A percentile compares a stretch with the other conserved stretches of the same genome.
Conservation (phyloP, 768 basidiomycete species). For the Suillus paluster region DNA sequence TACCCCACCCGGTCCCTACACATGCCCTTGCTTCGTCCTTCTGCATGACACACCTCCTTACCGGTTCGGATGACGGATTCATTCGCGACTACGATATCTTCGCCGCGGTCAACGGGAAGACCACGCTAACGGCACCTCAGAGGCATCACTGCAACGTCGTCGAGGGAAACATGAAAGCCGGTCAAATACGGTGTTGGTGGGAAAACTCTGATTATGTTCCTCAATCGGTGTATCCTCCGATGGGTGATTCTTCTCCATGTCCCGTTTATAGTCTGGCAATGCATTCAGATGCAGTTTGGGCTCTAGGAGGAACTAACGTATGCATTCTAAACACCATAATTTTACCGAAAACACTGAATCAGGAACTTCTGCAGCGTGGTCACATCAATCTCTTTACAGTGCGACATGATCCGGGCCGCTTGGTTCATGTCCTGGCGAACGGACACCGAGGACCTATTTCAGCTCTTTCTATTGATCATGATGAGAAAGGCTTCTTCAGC, state of each 20-base stretch:
- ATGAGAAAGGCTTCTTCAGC: constrained; percentile 86
- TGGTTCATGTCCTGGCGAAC: constrained; percentile 65
- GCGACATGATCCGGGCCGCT: constrained; percentile 87
- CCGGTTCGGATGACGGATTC: constrained; percentile 93
- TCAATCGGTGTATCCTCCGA: constrained; percentile 34
- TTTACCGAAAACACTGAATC: constrained; percentile 11
- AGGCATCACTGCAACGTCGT: constrained; percentile 88
- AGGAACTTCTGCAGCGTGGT: constrained; percentile 62
- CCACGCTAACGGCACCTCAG: constrained; percentile 86
- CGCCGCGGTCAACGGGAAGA: constrained; percentile 84
- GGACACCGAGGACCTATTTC: constrained; percentile 86
- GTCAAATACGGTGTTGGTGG: constrained; percentile 90
- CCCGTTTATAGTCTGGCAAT: constrained; percentile 91
- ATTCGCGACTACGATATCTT: constrained; percentile 94
- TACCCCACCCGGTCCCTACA: constrained; percentile 87
- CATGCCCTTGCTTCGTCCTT: constrained; percentile 86
- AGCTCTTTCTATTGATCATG: constrained; percentile 76
- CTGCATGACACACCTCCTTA: constrained; percentile 88
- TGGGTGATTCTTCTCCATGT: constrained; percentile 57
- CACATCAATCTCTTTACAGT: constrained; percentile 92
- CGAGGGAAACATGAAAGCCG: constrained; percentile 90
- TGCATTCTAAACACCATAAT: constrained; percentile 29
- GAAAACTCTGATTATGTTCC: constrained; percentile 55
- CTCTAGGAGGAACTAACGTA: constrained; percentile 86
- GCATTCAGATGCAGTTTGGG: constrained; percentile 94